Evolutionary conservation across 1,284 basidiomycete species (phyloP).

Genomic region (Heterobasidion annosum): DNA sequence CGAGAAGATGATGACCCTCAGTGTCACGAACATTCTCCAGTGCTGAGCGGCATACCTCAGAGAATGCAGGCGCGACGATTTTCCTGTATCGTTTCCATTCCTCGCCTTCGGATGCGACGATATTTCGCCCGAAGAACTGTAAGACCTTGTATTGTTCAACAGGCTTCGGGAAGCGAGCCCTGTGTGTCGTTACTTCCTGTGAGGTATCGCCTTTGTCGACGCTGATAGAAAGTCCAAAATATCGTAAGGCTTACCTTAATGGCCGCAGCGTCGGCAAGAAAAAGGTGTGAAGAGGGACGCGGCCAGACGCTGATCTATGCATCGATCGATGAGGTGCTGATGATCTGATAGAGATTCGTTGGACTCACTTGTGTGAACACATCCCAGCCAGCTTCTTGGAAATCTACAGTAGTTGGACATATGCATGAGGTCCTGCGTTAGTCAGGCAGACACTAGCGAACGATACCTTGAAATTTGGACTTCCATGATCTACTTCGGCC

Average conservation of each 20-base stretch:
- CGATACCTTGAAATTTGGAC: background rate
- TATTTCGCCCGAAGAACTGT: conserved; percentile 37
- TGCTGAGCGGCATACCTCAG: conserved; percentile 22
- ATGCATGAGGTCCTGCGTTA: background rate
- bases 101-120: conserved; percentile 50
- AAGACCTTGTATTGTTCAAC: conserved; percentile 22
- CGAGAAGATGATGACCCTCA: background rate
- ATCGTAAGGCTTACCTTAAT: conserved; percentile 2
- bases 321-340: no score
- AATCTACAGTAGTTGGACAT: background rate
- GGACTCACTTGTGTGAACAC: background rate
- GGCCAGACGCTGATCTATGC: conserved; percentile 5
- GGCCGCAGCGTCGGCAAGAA: conserved; percentile 1
- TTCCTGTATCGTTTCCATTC: conserved; percentile 54
- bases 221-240: background rate
- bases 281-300: background rate
- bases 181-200: conserved; percentile 17
- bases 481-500: background rate
- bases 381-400: conserved; percentile 1
- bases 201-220: background rate
- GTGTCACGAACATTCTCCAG: background rate
- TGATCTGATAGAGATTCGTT: background rate
- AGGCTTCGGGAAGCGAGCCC: conserved; percentile 25
- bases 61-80: conserved; percentile 31
- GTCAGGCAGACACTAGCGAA: no score